These are phyloP conservation scores for Paramecium biaurelia DNA, from an alignment of 73 alveolate species.

Conservation along the genomic window DNA sequence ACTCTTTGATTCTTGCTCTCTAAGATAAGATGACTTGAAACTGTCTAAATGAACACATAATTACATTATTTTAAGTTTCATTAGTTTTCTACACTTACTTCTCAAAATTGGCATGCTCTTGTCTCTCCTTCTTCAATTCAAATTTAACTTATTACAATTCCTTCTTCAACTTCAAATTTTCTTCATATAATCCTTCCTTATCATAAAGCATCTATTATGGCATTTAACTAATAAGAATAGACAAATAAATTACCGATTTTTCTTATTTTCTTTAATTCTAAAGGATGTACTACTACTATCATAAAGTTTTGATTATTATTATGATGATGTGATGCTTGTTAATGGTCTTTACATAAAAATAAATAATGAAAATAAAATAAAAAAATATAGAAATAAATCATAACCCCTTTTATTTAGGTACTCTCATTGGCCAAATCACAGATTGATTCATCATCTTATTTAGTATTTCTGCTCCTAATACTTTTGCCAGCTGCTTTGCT, in stretches of 20 bases:
- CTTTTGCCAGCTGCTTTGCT: conserved; percentile 28
- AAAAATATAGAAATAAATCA: not conserved
- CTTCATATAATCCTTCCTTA: conserved; percentile 24
- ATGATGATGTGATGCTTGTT: not conserved
- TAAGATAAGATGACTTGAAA: not conserved
- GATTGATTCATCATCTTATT: conserved; percentile 34
- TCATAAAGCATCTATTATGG: conserved; percentile 36
- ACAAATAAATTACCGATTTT: not conserved
- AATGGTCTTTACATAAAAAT: conserved; percentile 4
- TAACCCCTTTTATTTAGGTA: conserved; percentile 23
- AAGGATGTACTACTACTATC: conserved; percentile 13
- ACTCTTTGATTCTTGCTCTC: conserved; percentile 28
- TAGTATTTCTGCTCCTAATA: not conserved
- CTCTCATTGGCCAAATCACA: conserved; percentile 43
- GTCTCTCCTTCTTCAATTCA: conserved; percentile 2
- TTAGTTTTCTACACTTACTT: not conserved
- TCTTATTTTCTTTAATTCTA: conserved; percentile 5
- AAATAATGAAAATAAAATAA: not conserved
- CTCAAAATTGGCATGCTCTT: conserved; percentile 37
- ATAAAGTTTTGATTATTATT: not conserved
- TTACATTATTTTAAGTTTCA: conserved; percentile 25
- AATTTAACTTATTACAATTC: not conserved
- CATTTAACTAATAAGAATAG: not conserved
- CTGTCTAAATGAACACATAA: not conserved
- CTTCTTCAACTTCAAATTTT: not conserved